Evolutionary conservation across 1,139 yeast species (phyloP).

Genomic region (Pichia sp.): DNA sequence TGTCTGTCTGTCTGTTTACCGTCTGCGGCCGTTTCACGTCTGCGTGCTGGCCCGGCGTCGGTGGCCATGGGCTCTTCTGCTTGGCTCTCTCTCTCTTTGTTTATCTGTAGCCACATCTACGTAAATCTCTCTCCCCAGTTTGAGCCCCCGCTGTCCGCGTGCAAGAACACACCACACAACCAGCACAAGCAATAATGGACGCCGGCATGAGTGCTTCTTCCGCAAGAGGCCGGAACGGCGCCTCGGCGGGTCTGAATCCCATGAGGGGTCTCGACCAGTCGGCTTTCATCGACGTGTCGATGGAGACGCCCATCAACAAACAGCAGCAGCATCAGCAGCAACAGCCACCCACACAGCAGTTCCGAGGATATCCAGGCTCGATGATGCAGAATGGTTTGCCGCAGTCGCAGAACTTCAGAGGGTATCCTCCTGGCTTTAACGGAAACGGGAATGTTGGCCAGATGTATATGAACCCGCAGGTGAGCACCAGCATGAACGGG

Average conservation of each 20-base stretch:
- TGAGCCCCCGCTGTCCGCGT: not conserved
- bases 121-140: too few relatives aligned
- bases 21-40: not conserved
- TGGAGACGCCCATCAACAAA: conserved; percentile 35
- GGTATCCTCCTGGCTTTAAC: conserved; percentile 3
- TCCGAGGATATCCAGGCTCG: conserved; percentile 4
- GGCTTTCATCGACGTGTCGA: conserved; percentile 40
- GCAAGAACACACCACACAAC: not conserved
- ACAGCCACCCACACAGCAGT: conserved; percentile 8
- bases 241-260: conserved; percentile 1
- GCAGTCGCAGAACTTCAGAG: not conserved
- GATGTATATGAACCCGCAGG: conserved; percentile 11
- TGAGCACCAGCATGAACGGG: conserved; percentile 4
- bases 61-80: too few relatives aligned
- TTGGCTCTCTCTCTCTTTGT: not conserved
- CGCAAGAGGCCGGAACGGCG: conserved; percentile 3
- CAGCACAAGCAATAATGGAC: conserved; percentile 27
- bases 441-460: not conserved
- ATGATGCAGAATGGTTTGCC: not conserved
- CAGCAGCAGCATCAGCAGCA: conserved; percentile 8
- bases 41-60: too few relatives aligned
- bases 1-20: not conserved
- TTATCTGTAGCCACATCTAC: too few relatives aligned
- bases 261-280: conserved; percentile 35
- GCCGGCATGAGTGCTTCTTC: conserved; percentile 32